Base-by-base conservation (phyloP, 768 basidiomycete species). In the Tremella mesenterica region DNA sequence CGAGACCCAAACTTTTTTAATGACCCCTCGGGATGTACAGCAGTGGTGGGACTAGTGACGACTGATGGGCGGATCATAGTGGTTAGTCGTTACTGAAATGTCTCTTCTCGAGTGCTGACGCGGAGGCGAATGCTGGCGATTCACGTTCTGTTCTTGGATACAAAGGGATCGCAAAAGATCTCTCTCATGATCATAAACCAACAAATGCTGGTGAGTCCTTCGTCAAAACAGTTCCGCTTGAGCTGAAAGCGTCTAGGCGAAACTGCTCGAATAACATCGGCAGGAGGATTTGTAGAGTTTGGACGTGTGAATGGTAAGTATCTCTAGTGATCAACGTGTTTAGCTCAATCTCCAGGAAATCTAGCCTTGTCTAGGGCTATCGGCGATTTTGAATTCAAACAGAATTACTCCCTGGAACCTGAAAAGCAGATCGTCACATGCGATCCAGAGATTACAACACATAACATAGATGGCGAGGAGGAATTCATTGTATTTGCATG, bases 331-430 rank as follows among this genome's bases (percentile, higher is more conserved):
- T 41, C 31, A 18, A 29, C 20, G 18, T 38, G 12, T 13, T 25
- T 8, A 31, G 47, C 34, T 25, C 33, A 9, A 33, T 41, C 8
- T 16, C 8, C 64, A 95, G 92, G 93, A 58, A 97, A 97, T 70
- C 83, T 99, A 52, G 93, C 95, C 0, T 76, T 97, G 33, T 92
- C 92, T 14, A 81, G 95, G 63, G 95, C 95, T 3, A 76, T 99
- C 25, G 95, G 95, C 51, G 95, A 99, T 73, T 97, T 99, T 71
- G 90, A 95, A 60, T 99, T 95, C 80, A 99, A 99, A 79, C 91
- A 93, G 76, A 93, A 92, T 69, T 81, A 81, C 45, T 74, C 80
- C 16, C 74, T 96, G 9, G 73, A 80, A 36, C 84, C 92, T 16
- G 93, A 97, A 75, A 81, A 82, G 46, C 95, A 99, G 74, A 84